Evolutionary conservation across 2,329 filamentous ascomycete genomes (phyloP), one percentile per base, ranked within the genome.

Genomic region (Cercospora sesami): DNA sequence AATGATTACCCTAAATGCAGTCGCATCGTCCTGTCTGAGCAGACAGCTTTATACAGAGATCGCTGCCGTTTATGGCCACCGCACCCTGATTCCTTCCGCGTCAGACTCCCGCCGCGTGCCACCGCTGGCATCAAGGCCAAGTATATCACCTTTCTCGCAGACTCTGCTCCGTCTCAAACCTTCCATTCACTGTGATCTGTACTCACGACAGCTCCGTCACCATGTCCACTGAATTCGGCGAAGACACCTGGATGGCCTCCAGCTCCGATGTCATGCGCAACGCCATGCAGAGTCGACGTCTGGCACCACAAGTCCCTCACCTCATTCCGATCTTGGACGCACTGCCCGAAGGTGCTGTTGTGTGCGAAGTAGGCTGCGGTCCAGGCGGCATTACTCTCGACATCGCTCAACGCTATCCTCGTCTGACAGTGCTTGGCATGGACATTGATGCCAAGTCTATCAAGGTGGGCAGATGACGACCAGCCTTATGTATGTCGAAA

Each of bases 401-500:
- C 28, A 68, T 70, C 26, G 62, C 68, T 7, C 55, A 70, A 31
- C 39, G 62, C 14, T 68, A 68, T 57, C 65, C 68, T 21, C 51
- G 61, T 42, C 60, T 68, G 1, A 60, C 16, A 3, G 66, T 70
- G 14, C 64, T 68, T 36, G 68, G 68, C 53, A 58, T 68, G 14
- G 68, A 70, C 39, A 64, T 68, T 36, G 63, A 68, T 59, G 60
- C 58, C 30, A 60, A 65, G 45, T 68, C 65, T n/a, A 70, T 70
- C 63, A 51, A 70, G 65, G 60, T 69, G 8, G 45, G 36, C 14
- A 18, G 28, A 36, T 12, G 16, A 12, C 53, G 28, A 33, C 2
- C n/a, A 4, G 2, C 7, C 8, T 5, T 8, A 21, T 5, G 8
- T 16, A 21, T 28, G 33, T 30, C 28, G 55, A 9, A 58, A 10